Evolutionary conservation across 371 early-diverging fungal genomes (phyloP).

Genomic region (Syncephalis plumigaleata): DNA sequence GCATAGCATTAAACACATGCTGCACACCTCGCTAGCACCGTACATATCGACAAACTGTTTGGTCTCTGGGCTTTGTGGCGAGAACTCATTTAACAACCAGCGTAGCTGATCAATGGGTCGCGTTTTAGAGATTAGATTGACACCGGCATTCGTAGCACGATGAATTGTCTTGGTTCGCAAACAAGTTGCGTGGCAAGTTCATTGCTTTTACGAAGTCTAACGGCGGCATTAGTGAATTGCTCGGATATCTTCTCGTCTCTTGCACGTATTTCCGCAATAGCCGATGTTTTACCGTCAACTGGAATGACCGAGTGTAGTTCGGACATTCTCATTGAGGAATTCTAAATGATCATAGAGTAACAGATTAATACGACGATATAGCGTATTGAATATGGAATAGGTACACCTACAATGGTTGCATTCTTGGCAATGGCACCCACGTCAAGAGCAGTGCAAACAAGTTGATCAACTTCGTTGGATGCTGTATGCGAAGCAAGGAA

Average conservation of each 20-base stretch:
- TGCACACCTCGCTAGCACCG: conserved; percentile 40
- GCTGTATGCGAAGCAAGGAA: conserved; percentile 37
- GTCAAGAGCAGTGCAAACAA: conserved; percentile 36
- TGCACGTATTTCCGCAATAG: conserved; percentile 36
- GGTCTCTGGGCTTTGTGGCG: conserved; percentile 20
- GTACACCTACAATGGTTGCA: conserved; percentile 3
- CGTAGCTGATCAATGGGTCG: conserved; percentile 59
- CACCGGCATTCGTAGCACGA: conserved; percentile 51
- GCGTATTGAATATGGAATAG: too few species aligned
- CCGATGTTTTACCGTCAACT: conserved; percentile 65
- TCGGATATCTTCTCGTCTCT: conserved; percentile 10
- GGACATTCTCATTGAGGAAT: background rate
- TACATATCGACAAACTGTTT: conserved; percentile 33
- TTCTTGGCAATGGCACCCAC: conserved; percentile 26
- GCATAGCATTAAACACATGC: conserved; percentile 54
- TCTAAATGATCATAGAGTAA: too few species aligned
- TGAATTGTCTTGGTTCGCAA: conserved; percentile 38
- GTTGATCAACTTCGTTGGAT: conserved; percentile 36
- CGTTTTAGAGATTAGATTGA: conserved; percentile 38
- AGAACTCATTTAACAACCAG: conserved; percentile 16
- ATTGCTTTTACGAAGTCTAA: conserved; percentile 15
- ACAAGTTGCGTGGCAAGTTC: conserved; percentile 44
- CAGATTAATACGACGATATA: too few species aligned
- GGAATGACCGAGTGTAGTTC: background rate
- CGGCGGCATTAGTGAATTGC: conserved; percentile 9